A percentile compares a stretch with the other conserved stretches of the same genome.
These are phyloP conservation scores for Xerocomellus intermedius DNA, from an alignment of 768 basidiomycete genomes.

Conservation along the genomic window DNA sequence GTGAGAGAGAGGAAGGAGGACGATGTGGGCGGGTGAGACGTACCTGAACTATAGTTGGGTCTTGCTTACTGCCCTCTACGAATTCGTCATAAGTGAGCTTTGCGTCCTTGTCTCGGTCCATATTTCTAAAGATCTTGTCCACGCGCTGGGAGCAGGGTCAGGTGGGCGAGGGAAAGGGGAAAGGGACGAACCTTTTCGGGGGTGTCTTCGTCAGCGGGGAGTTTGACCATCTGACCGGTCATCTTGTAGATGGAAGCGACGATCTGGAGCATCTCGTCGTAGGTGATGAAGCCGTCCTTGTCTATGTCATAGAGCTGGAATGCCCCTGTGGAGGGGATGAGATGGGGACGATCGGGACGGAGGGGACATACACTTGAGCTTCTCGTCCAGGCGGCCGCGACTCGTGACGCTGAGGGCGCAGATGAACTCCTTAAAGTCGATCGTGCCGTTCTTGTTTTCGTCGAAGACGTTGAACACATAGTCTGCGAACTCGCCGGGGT, in stretches of 20 bases:
- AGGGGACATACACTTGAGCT: constrained; percentile 83
- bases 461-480: constrained; percentile 99
- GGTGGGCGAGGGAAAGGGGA: constrained; percentile 4
- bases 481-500: constrained; percentile 94
- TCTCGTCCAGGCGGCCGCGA: constrained; percentile 92
- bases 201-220: constrained; percentile 99
- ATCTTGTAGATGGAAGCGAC: constrained; percentile 99
- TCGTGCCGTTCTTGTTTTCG: constrained; percentile 91
- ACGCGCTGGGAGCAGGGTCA: constrained; percentile 64
- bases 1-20: constrained; percentile 6
- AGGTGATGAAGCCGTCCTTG: constrained; percentile 96
- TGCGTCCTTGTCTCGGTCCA: constrained; percentile 96
- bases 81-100: constrained; percentile 95
- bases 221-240: constrained; percentile 99
- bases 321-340: constrained; percentile 67
- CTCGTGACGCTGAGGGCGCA: constrained; percentile 95
- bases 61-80: constrained; percentile 97
- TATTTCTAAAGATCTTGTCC: constrained; percentile 96
- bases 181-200: constrained; percentile 80
- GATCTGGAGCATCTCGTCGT: constrained; percentile 98
- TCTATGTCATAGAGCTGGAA: constrained; percentile 99
- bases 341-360: constrained; percentile 13
- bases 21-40: constrained; percentile 21
- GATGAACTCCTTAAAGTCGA: constrained; percentile 99
- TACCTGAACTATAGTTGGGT: constrained; percentile 98